Evolutionary conservation across 2,329 filamentous ascomycete species (phyloP).

Genomic region (Arthrocladium fulminans): DNA sequence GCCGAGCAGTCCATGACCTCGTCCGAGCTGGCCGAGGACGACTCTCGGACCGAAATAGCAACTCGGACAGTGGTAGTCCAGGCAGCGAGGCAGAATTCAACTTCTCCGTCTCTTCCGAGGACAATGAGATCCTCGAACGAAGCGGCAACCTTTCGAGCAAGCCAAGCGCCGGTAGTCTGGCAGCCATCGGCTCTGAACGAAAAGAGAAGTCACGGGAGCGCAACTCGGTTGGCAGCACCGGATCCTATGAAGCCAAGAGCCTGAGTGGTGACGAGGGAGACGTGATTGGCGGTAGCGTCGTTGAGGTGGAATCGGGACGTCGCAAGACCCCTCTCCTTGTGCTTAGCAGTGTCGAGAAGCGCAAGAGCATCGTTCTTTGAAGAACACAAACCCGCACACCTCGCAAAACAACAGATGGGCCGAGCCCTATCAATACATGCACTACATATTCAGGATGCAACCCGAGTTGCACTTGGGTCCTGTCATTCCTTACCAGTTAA

Average conservation of each 20-base stretch:
- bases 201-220: slow-evolving; percentile 62
- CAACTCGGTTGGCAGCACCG: slow-evolving; percentile 40
- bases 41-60: slow-evolving; percentile 55
- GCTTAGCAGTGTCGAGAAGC: slow-evolving; percentile 81
- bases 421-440: not conserved
- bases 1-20: slow-evolving; percentile 82
- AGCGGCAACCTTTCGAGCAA: slow-evolving; percentile 75
- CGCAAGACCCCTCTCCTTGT: slow-evolving; percentile 82
- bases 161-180: slow-evolving; percentile 63
- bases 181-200: slow-evolving; percentile 79
- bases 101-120: slow-evolving; percentile 61
- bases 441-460: slow-evolving; percentile 1
- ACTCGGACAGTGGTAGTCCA: slow-evolving; percentile 72
- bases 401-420: not conserved
- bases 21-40: slow-evolving; percentile 83
- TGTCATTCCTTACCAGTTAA: slow-evolving; percentile 10
- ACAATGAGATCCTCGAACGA: slow-evolving; percentile 61
- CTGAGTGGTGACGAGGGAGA: slow-evolving; percentile 54
- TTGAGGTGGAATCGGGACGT: slow-evolving; percentile 49
- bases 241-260: slow-evolving; percentile 51
- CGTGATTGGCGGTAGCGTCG: slow-evolving; percentile 48
- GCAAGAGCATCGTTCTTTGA: slow-evolving; percentile 51
- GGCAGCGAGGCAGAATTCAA: slow-evolving; percentile 70
- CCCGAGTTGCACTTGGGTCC: not conserved
- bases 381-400: not conserved